Evolutionary conservation across 2,329 filamentous ascomycete genomes (phyloP).

Genomic region (Pseudogymnoascus sp.): DNA sequence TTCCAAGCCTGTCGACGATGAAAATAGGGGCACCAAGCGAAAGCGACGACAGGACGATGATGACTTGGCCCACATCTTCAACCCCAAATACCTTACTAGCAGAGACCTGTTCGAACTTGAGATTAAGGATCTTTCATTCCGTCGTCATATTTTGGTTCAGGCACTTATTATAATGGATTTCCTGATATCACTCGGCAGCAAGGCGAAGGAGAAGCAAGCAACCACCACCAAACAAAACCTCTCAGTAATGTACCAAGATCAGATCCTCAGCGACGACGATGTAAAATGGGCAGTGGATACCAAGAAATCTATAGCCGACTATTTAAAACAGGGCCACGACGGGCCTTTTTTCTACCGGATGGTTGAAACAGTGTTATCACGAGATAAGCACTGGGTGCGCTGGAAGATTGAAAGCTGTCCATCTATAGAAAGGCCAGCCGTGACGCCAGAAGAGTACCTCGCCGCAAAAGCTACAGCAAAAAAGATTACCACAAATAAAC

Average conservation of each 20-base stretch:
- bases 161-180: slow-evolving; percentile 93
- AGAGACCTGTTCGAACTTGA: slow-evolving; percentile 92
- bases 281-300: slow-evolving; percentile 80
- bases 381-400: slow-evolving; percentile 97
- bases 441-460: slow-evolving; percentile 62
- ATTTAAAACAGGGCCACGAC: slow-evolving; percentile 72
- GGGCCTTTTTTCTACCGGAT: slow-evolving; percentile 93
- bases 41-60: slow-evolving; percentile 59
- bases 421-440: slow-evolving; percentile 68
- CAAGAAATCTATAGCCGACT: slow-evolving; percentile 71
- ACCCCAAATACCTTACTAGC: slow-evolving; percentile 98
- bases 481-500: slow-evolving; percentile 62
- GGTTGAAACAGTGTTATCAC: slow-evolving; percentile 89
- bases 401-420: slow-evolving; percentile 97
- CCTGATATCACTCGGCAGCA: slow-evolving; percentile 77
- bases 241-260: slow-evolving; percentile 74
- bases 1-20: slow-evolving; percentile 53
- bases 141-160: slow-evolving; percentile 90
- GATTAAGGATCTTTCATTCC: slow-evolving; percentile 90
- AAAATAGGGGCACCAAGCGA: slow-evolving; percentile 60
- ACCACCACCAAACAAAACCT: slow-evolving; percentile 62
- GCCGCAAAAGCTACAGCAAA: slow-evolving; percentile 60
- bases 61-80: slow-evolving; percentile 69
- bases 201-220: slow-evolving; percentile 71
- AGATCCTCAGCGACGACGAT: slow-evolving; percentile 74